Evolutionary conservation across 257 asterid species (phyloP), one percentile per base, ranked within the genome.

Genomic region (Petunia secreta): DNA sequence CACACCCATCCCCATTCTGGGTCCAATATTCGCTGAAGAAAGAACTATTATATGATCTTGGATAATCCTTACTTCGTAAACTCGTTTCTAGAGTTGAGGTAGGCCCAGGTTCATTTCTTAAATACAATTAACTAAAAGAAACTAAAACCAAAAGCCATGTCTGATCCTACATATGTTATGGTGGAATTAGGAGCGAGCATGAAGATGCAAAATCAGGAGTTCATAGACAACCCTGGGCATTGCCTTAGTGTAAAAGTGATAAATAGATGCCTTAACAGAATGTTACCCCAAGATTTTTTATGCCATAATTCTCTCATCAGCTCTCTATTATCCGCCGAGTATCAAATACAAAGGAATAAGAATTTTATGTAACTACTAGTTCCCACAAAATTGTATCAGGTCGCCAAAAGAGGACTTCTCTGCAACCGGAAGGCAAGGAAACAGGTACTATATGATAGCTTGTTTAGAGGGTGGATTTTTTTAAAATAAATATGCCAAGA

Each of bases 191-290:
- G 44, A 44, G 46, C 16, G 16, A n/a, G 1, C 13, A 66, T 40
- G 8, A 66, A 66, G 75, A 43, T 54, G 55, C 38, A 69, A 69
- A 46, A 44, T 67, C 40, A 67, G 11, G 41, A 69, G 77, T 69
- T 46, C 6, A 71, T 11, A 43, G 43, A 48, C 34, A 25, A 52
- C 15, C 55, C 57, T 5, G 11, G 15, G 0, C 34, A 60, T 48
- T 6, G 44, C 34, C 77, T 52, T 34, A 10, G 60, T 10, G 77
- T 5, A 60, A 34, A 25, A 71, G 41, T 43, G 34, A 34, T 44
- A 50, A 71, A 34, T 50, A 57, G 34, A 71, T 71, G 2, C 60
- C 48, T 5, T 5, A 71, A 48, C 77, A 25, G 40, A 48, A 71
- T 52, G 57, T 48, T 34, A 25, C 60, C 41, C 2, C 25, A 71